Percentiles rank a stretch among this genome's conserved stretches.
These are phyloP conservation scores for Borovskyia barvae DNA, from an alignment of 208 protist species.

Conservation along the genomic window DNA sequence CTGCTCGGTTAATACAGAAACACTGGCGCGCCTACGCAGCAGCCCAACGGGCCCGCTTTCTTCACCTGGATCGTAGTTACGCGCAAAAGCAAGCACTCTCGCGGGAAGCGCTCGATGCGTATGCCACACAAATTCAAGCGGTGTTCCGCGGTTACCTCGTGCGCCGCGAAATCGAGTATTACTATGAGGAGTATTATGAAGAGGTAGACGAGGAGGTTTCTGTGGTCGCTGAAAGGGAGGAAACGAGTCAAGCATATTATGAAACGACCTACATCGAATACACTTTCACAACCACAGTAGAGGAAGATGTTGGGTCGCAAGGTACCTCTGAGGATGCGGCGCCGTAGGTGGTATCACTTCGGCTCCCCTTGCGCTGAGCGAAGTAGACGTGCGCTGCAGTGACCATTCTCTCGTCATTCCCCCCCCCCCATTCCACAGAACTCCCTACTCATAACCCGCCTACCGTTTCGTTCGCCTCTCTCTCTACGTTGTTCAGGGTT, in stretches of 20 bases:
- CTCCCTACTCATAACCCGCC: too few relatives aligned
- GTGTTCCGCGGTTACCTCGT: conserved; percentile 27
- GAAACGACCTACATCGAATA: too few relatives aligned
- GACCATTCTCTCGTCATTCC: too few relatives aligned
- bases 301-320: too few relatives aligned
- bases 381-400: too few relatives aligned
- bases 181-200: conserved; percentile 57
- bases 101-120: conserved; percentile 43
- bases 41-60: conserved; percentile 25
- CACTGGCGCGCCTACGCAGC: conserved; percentile 42
- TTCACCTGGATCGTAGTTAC: conserved; percentile 19
- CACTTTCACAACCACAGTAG: too few relatives aligned
- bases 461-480: too few relatives aligned
- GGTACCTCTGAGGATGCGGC: too few relatives aligned
- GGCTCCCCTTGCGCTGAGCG: too few relatives aligned
- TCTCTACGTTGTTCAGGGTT: too few relatives aligned
- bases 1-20: conserved; percentile 43
- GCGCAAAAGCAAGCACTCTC: conserved; percentile 3
- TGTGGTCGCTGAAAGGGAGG: conserved; percentile 8
- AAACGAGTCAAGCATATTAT: neutral
- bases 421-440: too few relatives aligned
- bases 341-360: too few relatives aligned
- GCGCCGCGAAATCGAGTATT: conserved; percentile 34
- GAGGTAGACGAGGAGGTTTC: conserved; percentile 21
- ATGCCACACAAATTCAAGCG: conserved; percentile 55